phyloP scores from a whole-genome alignment of 2,329 filamentous ascomycete species.

The Phialocephala subalpina region DNA sequence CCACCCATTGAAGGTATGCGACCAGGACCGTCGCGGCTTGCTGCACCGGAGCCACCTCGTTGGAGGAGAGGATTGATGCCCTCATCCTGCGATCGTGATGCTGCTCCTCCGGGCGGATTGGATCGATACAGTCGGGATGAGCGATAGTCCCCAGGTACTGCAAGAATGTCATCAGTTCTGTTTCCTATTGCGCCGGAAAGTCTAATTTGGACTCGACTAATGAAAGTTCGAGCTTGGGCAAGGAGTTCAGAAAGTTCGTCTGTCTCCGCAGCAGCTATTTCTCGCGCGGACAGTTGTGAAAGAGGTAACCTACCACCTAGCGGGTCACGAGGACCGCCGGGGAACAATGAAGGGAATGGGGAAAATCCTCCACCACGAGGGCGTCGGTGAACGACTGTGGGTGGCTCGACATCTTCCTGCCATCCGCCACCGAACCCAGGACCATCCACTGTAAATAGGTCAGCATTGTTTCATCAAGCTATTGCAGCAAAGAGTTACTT shows the following conservation, averaged over 20 bases:
- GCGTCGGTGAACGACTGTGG: slow-evolving; percentile 57
- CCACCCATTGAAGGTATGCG: slow-evolving; percentile 58
- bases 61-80: slow-evolving; percentile 88
- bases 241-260: not conserved
- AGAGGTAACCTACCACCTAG: slow-evolving; percentile 54
- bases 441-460: slow-evolving; percentile 33
- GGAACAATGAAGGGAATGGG: slow-evolving; percentile 68
- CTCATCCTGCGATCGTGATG: slow-evolving; percentile 72
- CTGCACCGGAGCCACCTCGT: slow-evolving; percentile 54
- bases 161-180: slow-evolving; percentile 45
- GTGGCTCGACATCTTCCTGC: slow-evolving; percentile 62
- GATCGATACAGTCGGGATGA: slow-evolving; percentile 52
- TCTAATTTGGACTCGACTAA: not conserved
- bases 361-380: slow-evolving; percentile 63
- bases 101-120: slow-evolving; percentile 58
- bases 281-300: slow-evolving; percentile 13
- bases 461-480: not conserved
- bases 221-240: not conserved
- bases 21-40: slow-evolving; percentile 54
- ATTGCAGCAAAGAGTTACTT: slow-evolving; percentile 51
- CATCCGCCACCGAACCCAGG: slow-evolving; percentile 54
- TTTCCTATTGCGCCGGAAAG: not conserved
- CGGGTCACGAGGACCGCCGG: slow-evolving; percentile 62
- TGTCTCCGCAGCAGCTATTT: not conserved
- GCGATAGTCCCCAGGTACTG: slow-evolving; percentile 41